Conservation (phyloP, 2,329 filamentous ascomycete species). For the Beauveria caledonica region DNA sequence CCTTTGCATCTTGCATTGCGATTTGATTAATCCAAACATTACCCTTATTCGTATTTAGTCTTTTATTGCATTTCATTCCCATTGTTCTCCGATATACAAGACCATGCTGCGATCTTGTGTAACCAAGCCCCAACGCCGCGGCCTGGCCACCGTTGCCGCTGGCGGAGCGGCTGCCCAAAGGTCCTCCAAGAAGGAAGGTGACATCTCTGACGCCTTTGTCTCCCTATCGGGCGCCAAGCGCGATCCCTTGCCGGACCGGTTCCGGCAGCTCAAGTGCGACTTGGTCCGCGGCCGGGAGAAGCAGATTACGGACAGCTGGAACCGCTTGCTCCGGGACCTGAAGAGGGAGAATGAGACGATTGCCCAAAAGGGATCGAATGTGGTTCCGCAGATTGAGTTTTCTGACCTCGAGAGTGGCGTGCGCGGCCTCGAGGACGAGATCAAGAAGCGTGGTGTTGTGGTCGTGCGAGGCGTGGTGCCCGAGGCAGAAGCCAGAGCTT, state of each 20-base stretch:
- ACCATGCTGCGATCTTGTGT: constrained; percentile 7
- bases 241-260: constrained; percentile 44
- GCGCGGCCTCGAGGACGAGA: constrained; percentile 33
- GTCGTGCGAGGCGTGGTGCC: constrained; percentile 60
- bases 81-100: neutral
- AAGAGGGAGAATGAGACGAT: constrained; percentile 40
- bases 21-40: neutral
- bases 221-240: constrained; percentile 43
- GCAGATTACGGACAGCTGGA: constrained; percentile 40
- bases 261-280: constrained; percentile 46
- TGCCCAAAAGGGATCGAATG: constrained; percentile 32
- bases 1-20: too few species aligned
- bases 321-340: constrained; percentile 36
- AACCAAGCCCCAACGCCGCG: constrained; percentile 11
- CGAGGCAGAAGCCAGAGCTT: constrained; percentile 51
- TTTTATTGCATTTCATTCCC: neutral
- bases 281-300: constrained; percentile 43
- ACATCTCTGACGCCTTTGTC: constrained; percentile 55
- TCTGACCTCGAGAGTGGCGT: constrained; percentile 33
- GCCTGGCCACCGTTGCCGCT: constrained; percentile 14
- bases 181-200: constrained; percentile 43
- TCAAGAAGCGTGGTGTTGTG: constrained; percentile 52
- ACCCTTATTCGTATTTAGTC: neutral
- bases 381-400: constrained; percentile 47
- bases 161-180: constrained; percentile 10